phyloP scores from a whole-genome alignment of 108 stramenopile genomes.

The Conticribra guillardii region DNA sequence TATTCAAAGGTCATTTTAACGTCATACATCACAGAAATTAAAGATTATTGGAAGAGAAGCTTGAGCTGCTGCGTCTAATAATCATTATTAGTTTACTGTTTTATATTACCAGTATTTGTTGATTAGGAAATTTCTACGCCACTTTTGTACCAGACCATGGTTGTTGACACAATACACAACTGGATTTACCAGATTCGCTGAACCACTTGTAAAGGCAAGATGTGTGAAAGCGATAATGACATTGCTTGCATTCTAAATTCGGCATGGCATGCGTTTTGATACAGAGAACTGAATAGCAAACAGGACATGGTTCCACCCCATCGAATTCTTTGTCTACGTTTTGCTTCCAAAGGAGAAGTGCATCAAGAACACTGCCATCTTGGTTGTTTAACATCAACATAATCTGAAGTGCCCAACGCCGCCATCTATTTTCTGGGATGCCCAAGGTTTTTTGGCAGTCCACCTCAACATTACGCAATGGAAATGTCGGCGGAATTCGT shows the following conservation, averaged over 20 bases:
- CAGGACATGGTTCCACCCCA: slow-evolving; percentile 98
- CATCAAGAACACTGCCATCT: slow-evolving; percentile 87
- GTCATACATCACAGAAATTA: too few species aligned
- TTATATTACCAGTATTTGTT: too few species aligned
- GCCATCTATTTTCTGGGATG: slow-evolving; percentile 73
- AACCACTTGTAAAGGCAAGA: slow-evolving; percentile 96
- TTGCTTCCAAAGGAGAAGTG: slow-evolving; percentile 94
- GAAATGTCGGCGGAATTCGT: slow-evolving; percentile 73
- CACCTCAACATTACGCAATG: slow-evolving; percentile 81
- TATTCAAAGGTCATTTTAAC: too few species aligned
- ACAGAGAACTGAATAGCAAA: slow-evolving; percentile 96
- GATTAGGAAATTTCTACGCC: too few species aligned
- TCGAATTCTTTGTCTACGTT: slow-evolving; percentile 98
- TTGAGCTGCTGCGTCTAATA: too few species aligned
- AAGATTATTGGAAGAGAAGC: too few species aligned
- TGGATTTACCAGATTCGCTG: slow-evolving; percentile 84
- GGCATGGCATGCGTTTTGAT: slow-evolving; percentile 91
- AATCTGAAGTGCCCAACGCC: slow-evolving; percentile 83
- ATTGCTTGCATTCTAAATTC: slow-evolving; percentile 82
- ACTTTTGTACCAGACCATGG: slow-evolving; percentile 20
- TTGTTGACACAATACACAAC: slow-evolving; percentile 92
- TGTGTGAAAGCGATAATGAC: slow-evolving; percentile 90
- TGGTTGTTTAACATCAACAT: slow-evolving; percentile 87
- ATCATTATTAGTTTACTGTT: too few species aligned
- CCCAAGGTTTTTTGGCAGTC: slow-evolving; percentile 84